phyloP scores from a whole-genome alignment of 2,329 filamentous ascomycete genomes.

The Leptosphaerulina australis region DNA sequence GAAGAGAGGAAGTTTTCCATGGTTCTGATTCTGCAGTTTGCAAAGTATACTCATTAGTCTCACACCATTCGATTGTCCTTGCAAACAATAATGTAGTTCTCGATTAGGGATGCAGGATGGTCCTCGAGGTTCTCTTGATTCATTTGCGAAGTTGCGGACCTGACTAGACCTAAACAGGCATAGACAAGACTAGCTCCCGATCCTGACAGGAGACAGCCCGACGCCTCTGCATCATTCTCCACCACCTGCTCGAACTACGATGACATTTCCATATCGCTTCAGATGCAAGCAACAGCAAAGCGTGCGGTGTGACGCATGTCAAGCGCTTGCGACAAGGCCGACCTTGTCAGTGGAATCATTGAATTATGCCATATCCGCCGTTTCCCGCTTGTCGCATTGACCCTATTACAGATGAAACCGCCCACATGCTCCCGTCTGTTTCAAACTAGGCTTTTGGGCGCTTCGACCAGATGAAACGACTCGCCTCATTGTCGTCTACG shows the following conservation, averaged over 20 bases:
- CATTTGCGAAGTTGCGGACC: conserved; percentile 3
- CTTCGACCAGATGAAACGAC: conserved; percentile 30
- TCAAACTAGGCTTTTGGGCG: conserved; percentile 43
- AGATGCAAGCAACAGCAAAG: conserved; percentile 3
- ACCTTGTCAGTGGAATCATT: background rate
- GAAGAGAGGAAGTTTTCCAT: background rate
- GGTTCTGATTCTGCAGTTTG: background rate
- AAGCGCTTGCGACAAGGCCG: conserved; percentile 5
- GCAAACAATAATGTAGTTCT: background rate
- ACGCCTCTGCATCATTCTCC: conserved; percentile 8
- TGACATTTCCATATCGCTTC: background rate
- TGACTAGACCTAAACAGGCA: background rate
- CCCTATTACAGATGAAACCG: conserved; percentile 43
- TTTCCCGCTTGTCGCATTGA: conserved; percentile 29
- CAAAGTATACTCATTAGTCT: background rate
- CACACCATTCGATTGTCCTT: background rate
- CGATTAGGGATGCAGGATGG: conserved; percentile 2
- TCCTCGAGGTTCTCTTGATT: background rate
- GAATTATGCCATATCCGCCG: conserved; percentile 11
- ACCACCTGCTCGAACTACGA: background rate
- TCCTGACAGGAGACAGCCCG: conserved; percentile 6
- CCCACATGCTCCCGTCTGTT: conserved; percentile 36
- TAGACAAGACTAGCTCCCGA: background rate
- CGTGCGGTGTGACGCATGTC: conserved; percentile 7
- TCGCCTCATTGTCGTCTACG: conserved; percentile 29